A percentile compares a stretch with the other conserved stretches of the same genome.
Evolutionary conservation across 2,329 filamentous ascomycete species (phyloP).

Genomic region (Sporothrix inflata): DNA sequence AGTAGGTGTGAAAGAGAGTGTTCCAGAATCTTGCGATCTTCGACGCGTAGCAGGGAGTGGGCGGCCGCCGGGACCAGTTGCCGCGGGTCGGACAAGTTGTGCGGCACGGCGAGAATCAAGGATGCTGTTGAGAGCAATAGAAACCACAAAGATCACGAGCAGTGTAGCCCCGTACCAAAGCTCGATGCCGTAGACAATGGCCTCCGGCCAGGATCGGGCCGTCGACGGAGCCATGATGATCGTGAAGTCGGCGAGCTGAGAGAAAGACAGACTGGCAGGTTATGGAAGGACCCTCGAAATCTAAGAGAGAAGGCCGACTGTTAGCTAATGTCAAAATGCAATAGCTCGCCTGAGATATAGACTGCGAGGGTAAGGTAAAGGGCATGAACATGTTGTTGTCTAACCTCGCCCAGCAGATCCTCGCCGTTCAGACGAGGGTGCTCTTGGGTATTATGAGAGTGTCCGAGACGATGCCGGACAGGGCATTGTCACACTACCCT

Average conservation of each 20-base stretch:
- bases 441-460: constrained; percentile 28
- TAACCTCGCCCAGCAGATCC: constrained; percentile 30
- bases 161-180: constrained; percentile 58
- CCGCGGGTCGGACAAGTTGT: constrained; percentile 50
- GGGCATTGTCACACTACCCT: constrained; percentile 31
- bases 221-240: constrained; percentile 31
- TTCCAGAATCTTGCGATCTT: constrained; percentile 46
- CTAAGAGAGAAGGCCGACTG: neutral
- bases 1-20: constrained; percentile 24
- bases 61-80: constrained; percentile 84
- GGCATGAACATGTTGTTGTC: constrained; percentile 15
- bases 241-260: constrained; percentile 36
- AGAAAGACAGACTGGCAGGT: constrained; percentile 16
- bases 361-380: neutral
- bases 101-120: constrained; percentile 55
- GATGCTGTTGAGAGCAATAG: constrained; percentile 58
- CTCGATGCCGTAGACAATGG: constrained; percentile 51
- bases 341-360: neutral
- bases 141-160: constrained; percentile 54
- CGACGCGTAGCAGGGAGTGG: constrained; percentile 73
- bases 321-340: neutral
- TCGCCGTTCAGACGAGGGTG: constrained; percentile 27
- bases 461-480: constrained; percentile 28
- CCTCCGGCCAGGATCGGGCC: constrained; percentile 44
- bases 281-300: neutral